Evolutionary conservation across 331 rosid species (phyloP).

Genomic region (Acacia pycnantha): DNA sequence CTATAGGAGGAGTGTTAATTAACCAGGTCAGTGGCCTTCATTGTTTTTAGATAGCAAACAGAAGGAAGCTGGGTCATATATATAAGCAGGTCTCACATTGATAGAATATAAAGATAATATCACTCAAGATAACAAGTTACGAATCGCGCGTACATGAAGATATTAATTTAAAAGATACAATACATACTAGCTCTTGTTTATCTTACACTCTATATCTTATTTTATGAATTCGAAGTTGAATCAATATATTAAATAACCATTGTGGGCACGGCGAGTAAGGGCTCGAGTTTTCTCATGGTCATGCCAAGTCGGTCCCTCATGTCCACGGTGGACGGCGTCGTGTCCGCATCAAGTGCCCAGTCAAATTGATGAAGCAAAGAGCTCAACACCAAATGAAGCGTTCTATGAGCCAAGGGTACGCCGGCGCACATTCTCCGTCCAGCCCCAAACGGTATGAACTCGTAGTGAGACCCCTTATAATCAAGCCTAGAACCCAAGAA

Average conservation of each 20-base stretch:
- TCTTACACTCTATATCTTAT: background rate
- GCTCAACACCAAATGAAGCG: conserved; percentile 47
- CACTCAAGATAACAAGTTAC: background rate
- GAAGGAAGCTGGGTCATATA: background rate
- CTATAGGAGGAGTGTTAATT: background rate
- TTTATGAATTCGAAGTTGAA: background rate
- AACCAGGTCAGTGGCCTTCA: background rate
- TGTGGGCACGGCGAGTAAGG: conserved; percentile 49
- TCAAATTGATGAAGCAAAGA: conserved; percentile 62
- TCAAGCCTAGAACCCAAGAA: conserved; percentile 40
- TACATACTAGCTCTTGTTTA: too few relatives aligned
- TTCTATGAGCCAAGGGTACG: conserved; percentile 52
- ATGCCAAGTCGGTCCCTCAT: conserved; percentile 53
- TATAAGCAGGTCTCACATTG: background rate
- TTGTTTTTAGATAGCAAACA: background rate
- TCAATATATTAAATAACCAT: background rate
- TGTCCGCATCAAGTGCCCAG: conserved; percentile 49
- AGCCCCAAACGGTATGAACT: conserved; percentile 69
- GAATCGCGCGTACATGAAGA: background rate
- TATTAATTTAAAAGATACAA: background rate
- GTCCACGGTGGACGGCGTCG: conserved; percentile 41
- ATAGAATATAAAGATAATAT: background rate
- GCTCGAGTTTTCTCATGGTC: conserved; percentile 45
- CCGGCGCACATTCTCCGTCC: conserved; percentile 76
- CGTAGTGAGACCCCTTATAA: conserved; percentile 57